A percentile compares a stretch with the other conserved stretches of the same genome.
Conservation (phyloP, 345 rosid genomes). For the Arabidopsis thaliana region DNA sequence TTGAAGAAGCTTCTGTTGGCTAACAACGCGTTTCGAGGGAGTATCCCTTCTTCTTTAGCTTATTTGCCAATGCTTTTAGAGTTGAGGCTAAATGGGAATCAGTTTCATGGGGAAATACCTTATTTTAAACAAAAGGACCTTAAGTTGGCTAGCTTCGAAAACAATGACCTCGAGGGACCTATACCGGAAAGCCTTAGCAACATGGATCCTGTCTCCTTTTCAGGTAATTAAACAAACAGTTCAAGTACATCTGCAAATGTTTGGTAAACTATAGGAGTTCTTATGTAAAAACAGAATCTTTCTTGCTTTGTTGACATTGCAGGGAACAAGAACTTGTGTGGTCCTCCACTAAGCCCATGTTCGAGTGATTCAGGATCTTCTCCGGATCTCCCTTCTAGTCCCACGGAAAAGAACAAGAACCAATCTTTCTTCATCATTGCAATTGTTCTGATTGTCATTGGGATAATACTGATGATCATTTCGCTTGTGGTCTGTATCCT, state of each 20-base stretch:
- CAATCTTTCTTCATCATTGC: slow-evolving; percentile 26
- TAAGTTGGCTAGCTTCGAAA: slow-evolving; percentile 55
- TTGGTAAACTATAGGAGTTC: slow-evolving; percentile 14
- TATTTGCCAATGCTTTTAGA: slow-evolving; percentile 60
- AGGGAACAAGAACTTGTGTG: slow-evolving; percentile 73
- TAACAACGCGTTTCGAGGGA: slow-evolving; percentile 60
- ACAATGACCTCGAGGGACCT: slow-evolving; percentile 72
- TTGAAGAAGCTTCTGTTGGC: slow-evolving; percentile 67
- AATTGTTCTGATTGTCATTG: slow-evolving; percentile 41
- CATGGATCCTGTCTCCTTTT: slow-evolving; percentile 54
- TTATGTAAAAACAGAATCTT: slow-evolving; percentile 19
- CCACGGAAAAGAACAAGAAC: slow-evolving; percentile 16
- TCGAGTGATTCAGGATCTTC: not conserved
- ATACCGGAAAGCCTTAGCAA: slow-evolving; percentile 60
- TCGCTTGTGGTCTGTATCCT: slow-evolving; percentile 34
- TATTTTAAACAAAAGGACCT: slow-evolving; percentile 50
- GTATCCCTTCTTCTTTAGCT: slow-evolving; percentile 60
- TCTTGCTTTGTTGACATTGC: slow-evolving; percentile 28
- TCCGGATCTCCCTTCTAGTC: not conserved
- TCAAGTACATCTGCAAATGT: slow-evolving; percentile 11
- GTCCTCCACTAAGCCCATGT: slow-evolving; percentile 59
- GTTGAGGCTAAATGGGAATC: slow-evolving; percentile 71
- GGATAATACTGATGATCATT: slow-evolving; percentile 38
- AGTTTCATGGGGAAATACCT: slow-evolving; percentile 63
- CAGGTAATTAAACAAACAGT: slow-evolving; percentile 51